Conservation (phyloP, 2,329 filamentous ascomycete genomes). For the Geosmithia putterillii region DNA sequence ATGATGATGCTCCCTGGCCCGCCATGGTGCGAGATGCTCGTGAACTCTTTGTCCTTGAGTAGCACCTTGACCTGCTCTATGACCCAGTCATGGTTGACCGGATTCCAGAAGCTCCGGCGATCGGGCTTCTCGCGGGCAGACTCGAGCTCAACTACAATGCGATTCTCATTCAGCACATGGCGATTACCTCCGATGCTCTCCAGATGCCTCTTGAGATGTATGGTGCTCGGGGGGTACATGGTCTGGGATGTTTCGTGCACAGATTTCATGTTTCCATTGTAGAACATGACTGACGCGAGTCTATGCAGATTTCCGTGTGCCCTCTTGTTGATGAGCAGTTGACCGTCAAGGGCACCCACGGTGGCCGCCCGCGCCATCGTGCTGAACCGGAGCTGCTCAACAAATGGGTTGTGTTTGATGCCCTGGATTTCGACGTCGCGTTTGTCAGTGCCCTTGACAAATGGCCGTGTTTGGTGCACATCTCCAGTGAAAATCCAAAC, state of each 20-base stretch:
- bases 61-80: constrained; percentile 17
- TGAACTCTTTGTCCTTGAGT: constrained; percentile 17
- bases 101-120: constrained; percentile 26
- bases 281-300: constrained; percentile 28
- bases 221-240: constrained; percentile 14
- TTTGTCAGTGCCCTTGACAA: constrained; percentile 16
- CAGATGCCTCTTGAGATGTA: constrained; percentile 16
- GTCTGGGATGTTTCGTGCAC: constrained; percentile 7
- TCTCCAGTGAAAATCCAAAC: constrained; percentile 34
- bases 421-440: constrained; percentile 7
- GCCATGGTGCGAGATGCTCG: constrained; percentile 9
- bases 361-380: constrained; percentile 24
- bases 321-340: constrained; percentile 23
- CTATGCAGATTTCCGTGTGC: constrained; percentile 24
- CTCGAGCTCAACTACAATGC: constrained; percentile 19
- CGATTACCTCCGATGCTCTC: constrained; percentile 9
- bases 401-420: constrained; percentile 16
- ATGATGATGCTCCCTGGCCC: constrained; percentile 26
- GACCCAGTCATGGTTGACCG: constrained; percentile 22
- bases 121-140: constrained; percentile 11
- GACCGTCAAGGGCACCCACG: constrained; percentile 16
- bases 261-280: constrained; percentile 23
- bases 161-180: constrained; percentile 16
- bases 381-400: constrained; percentile 18
- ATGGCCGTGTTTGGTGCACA: constrained; percentile 30